phyloP scores from a whole-genome alignment of 2,329 filamentous ascomycete genomes.

The Parastagonospora nodorum region DNA sequence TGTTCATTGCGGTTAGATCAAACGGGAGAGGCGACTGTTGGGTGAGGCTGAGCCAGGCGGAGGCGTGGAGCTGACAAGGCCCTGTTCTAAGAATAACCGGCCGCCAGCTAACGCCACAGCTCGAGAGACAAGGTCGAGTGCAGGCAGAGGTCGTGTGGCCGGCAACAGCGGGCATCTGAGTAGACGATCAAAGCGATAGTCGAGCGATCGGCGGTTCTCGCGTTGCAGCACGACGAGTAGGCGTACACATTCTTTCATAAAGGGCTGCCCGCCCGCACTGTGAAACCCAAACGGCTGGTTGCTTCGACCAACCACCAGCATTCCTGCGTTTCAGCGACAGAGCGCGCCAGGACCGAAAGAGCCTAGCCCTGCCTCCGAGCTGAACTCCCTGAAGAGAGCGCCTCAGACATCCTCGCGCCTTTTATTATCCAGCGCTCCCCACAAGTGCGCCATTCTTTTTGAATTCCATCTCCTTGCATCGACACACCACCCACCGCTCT shows the following conservation, averaged over 20 bases:
- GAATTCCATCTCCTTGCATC: constrained; percentile 17
- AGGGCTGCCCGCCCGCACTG: constrained; percentile 26
- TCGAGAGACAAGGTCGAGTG: constrained; percentile 4
- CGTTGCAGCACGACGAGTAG: constrained; percentile 13
- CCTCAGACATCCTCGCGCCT: constrained; percentile 23
- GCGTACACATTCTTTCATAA: constrained; percentile 16
- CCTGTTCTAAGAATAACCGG: constrained; percentile 27
- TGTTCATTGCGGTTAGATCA: not conserved
- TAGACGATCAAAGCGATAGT: not conserved
- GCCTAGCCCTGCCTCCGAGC: constrained; percentile 14
- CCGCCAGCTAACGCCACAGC: constrained; percentile 23
- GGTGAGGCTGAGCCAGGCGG: constrained; percentile 33
- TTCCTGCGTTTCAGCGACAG: constrained; percentile 25
- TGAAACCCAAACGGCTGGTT: constrained; percentile 20
- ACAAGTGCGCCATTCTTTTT: constrained; percentile 26
- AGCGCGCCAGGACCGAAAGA: not conserved
- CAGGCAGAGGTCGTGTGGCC: constrained; percentile 12
- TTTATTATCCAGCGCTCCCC: constrained; percentile 32
- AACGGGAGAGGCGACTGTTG: constrained; percentile 7
- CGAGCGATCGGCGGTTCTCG: constrained; percentile 2
- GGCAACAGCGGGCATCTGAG: constrained; percentile 7
- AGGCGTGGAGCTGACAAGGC: constrained; percentile 23
- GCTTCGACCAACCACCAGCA: constrained; percentile 19
- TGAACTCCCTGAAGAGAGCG: constrained; percentile 14
- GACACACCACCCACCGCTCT: constrained; percentile 12